phyloP scores from a whole-genome alignment of 306 rosid species.

The Mucuna pruriens region DNA sequence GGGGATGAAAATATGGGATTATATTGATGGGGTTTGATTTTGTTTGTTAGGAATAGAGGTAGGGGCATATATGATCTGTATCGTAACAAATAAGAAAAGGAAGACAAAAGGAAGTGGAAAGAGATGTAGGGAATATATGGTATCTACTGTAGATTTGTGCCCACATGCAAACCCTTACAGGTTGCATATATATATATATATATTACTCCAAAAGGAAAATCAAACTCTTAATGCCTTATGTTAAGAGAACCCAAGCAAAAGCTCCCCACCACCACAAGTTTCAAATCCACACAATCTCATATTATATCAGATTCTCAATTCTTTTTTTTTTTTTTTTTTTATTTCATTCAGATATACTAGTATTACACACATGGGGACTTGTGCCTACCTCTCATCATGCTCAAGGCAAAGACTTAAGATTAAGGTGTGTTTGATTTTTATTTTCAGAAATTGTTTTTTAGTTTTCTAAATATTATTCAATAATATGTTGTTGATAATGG shows the following conservation, averaged over 20 bases:
- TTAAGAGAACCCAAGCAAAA: slow-evolving; percentile 36
- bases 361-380: slow-evolving; percentile 58
- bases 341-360: not conserved
- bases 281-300: slow-evolving; percentile 60
- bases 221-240: slow-evolving; percentile 40
- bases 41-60: slow-evolving; percentile 36
- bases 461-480: too few relatives aligned
- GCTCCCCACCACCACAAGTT: slow-evolving; percentile 37
- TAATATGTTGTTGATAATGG: too few relatives aligned
- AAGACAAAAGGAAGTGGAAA: slow-evolving; percentile 75
- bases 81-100: slow-evolving; percentile 30
- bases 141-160: slow-evolving; percentile 71
- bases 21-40: slow-evolving; percentile 50
- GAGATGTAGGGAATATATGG: slow-evolving; percentile 81
- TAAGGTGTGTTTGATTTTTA: too few relatives aligned
- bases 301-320: slow-evolving; percentile 54
- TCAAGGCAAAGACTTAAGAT: not conserved
- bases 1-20: slow-evolving; percentile 56
- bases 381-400: slow-evolving; percentile 44
- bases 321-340: too few relatives aligned
- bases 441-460: too few relatives aligned
- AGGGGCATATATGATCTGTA: slow-evolving; percentile 27
- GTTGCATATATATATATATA: too few relatives aligned
- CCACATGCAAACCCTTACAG: slow-evolving; percentile 74
- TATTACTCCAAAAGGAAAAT: slow-evolving; percentile 47